Evolutionary conservation across 2,329 filamentous ascomycete genomes (phyloP), one percentile per base, ranked within the genome.

Genomic region (Pezicula rhizophila): DNA sequence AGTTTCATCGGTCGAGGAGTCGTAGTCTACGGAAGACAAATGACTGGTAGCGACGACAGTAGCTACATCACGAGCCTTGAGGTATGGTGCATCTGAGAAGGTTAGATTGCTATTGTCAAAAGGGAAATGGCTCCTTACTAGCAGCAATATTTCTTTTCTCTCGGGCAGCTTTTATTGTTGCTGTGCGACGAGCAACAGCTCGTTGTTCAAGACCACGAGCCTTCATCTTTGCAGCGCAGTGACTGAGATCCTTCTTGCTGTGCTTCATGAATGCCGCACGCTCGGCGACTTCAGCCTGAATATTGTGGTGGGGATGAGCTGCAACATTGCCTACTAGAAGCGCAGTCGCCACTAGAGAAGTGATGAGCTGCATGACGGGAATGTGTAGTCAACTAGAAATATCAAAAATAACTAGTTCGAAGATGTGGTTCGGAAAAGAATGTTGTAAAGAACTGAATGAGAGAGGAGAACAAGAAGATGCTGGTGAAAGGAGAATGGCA

Each of bases 261-360:
- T 54, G 57, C 42, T 60, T 57, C 52, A 69, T 49, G 52, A 68
- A 68, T 10, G 62, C 60, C 42, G 57, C 57, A 38, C 68, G 66
- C 53, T 67, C 58, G 33, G 57, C 59, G 31, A 67, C 60, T 40
- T 70, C 67, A 37, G 57, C 54, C 23, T 54, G 56, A 26, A 64
- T 49, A 48, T 71, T 64, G 45, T 70, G 62, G 20, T 67, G 68
- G 0, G 68, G 68, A 39, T 71, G 69, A 25, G 69, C 66, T 40
- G 66, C 23, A 23, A 23, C 23, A 23, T 23, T 23, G 23, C 23
- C 23, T 23, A 23, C 23, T 23, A 23, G 23, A 23, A 23, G 23
- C 23, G 23, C 23, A 23, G 23, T 23, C 4, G 23, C 23, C 5
- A 23, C 23, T 23, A 23, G 23, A 23, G 23, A 23, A 23, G 23